Conservation (phyloP, 1,284 basidiomycete genomes). For the Pseudozyma sp. region DNA sequence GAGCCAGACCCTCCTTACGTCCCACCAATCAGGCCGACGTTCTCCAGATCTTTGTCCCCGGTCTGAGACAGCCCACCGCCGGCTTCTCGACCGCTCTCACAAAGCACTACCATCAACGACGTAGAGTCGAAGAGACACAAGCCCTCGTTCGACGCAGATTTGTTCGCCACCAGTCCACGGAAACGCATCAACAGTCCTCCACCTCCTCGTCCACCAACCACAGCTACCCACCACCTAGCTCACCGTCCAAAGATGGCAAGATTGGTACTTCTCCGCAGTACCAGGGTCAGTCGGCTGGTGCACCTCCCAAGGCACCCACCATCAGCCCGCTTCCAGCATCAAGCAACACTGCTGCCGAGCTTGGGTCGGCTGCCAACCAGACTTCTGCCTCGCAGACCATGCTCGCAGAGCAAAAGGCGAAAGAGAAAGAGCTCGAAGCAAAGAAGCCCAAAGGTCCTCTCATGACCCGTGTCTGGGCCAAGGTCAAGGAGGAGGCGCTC, state of each 20-base stretch:
- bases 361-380: conserved; percentile 55
- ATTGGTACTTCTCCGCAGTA: conserved; percentile 13
- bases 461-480: conserved; percentile 77
- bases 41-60: conserved; percentile 51
- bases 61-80: conserved; percentile 20
- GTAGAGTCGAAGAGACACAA: conserved; percentile 40
- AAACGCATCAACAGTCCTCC: conserved; percentile 28
- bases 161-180: conserved; percentile 45
- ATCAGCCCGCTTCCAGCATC: conserved; percentile 47
- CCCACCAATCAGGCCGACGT: conserved; percentile 42
- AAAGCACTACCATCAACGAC: conserved; percentile 44
- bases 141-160: conserved; percentile 16
- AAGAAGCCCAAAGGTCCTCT: conserved; percentile 44
- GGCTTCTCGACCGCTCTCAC: conserved; percentile 42
- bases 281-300: conserved; percentile 46
- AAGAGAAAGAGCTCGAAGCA: conserved; percentile 46
- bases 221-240: conserved; percentile 29
- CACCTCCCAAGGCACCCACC: conserved; percentile 39
- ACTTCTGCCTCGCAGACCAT: conserved; percentile 46
- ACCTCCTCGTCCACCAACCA: conserved; percentile 14
- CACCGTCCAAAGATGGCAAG: conserved; percentile 32
- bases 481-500: conserved; percentile 91
- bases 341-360: conserved; percentile 44
- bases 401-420: conserved; percentile 49
- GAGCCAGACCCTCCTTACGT: conserved; percentile 27